Evolutionary conservation across 2,329 filamentous ascomycete species (phyloP).

Genomic region (Clarireedia sp.): DNA sequence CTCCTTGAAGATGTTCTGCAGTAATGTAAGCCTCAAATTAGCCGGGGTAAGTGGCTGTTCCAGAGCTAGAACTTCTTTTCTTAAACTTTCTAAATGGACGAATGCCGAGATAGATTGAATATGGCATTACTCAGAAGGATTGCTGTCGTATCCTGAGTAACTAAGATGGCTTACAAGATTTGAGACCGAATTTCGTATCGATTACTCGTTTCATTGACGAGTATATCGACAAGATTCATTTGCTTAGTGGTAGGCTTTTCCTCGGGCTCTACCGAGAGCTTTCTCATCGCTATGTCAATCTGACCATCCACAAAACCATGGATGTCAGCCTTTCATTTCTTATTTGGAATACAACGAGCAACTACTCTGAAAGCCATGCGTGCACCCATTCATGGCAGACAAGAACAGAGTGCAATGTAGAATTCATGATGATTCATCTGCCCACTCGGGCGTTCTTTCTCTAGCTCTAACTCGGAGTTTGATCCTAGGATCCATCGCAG

Average conservation of each 20-base stretch:
- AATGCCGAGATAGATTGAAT: background rate
- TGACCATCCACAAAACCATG: slow-evolving; percentile 3
- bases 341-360: background rate
- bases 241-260: background rate
- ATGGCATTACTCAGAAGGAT: slow-evolving; percentile 4
- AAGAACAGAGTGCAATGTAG: background rate
- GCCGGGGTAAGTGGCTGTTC: background rate
- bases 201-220: too few relatives aligned
- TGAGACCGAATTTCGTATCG: background rate
- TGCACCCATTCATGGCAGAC: background rate
- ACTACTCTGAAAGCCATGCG: background rate
- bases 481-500: slow-evolving; percentile 4
- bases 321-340: background rate
- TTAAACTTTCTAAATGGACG: background rate
- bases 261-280: background rate
- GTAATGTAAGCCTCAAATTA: background rate
- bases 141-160: slow-evolving; percentile 1
- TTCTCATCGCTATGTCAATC: background rate
- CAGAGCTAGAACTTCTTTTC: background rate
- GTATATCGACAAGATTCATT: background rate
- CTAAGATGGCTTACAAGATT: slow-evolving; percentile 3
- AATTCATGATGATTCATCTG: background rate
- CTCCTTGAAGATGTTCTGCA: background rate
- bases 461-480: background rate
- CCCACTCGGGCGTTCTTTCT: background rate